These are phyloP conservation scores for Plantago elongata DNA, from an alignment of 257 asterid species.

Conservation along the genomic window DNA sequence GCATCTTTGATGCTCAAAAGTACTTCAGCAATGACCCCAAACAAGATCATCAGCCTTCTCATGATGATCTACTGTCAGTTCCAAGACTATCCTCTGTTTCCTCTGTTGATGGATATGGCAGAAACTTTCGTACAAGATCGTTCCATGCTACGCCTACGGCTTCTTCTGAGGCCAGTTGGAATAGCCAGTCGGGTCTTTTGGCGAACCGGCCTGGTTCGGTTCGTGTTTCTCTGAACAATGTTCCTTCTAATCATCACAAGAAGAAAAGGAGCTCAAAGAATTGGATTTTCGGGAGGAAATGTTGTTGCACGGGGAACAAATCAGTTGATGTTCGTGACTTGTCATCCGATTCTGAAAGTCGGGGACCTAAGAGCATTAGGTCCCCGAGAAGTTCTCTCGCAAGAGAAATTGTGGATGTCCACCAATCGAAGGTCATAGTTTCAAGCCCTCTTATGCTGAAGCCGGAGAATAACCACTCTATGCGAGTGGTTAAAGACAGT, in stretches of 20 bases:
- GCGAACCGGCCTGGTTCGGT: conserved; percentile 52
- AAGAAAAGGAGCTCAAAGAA: conserved; percentile 26
- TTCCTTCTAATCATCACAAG: conserved; percentile 18
- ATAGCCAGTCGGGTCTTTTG: conserved; percentile 72
- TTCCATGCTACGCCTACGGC: conserved; percentile 78
- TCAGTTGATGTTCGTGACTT: conserved; percentile 56
- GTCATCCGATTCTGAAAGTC: conserved; percentile 28
- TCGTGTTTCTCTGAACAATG: conserved; percentile 35
- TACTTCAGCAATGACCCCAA: conserved; percentile 55
- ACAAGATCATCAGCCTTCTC: conserved; percentile 1
- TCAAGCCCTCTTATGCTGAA: conserved; percentile 7
- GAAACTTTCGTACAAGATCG: conserved; percentile 45
- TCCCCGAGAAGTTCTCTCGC: conserved; percentile 22
- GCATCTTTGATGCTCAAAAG: conserved; percentile 80
- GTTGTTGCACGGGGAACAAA: conserved; percentile 69
- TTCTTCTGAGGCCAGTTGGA: conserved; percentile 93
- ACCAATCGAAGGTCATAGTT: conserved; percentile 12
- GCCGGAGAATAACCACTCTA: background rate
- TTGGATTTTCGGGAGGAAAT: conserved; percentile 55
- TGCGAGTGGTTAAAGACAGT: background rate
- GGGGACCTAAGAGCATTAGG: conserved; percentile 6
- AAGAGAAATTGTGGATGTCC: conserved; percentile 13
- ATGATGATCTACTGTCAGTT: conserved; percentile 22
- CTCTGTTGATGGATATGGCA: conserved; percentile 44
- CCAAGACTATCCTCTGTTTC: conserved; percentile 46